Base-by-base conservation (phyloP, 1,139 yeast species). In the Debaryomyces coudertii region DNA sequence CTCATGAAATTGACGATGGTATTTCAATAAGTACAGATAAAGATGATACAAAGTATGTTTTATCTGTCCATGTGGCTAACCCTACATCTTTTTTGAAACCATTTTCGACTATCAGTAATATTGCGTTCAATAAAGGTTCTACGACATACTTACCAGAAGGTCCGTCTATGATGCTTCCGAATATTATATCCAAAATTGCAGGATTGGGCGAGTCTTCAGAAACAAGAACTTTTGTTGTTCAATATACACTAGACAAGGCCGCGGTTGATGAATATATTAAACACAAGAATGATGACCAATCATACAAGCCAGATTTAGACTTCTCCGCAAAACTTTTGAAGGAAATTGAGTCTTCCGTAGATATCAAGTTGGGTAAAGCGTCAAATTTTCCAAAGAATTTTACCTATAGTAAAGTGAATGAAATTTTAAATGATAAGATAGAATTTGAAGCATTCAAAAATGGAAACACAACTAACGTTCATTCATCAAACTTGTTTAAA, bases 1-100 rank as follows among this genome's bases (percentile, higher is more conserved):
- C 98, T 0, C 86, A 87, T 55, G 99, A 93, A 64, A 87, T 93
- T 50, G 99, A 93, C 63, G 99, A 93, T 64, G 99, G 98, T 39
- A 76, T 93, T 23, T 82, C 96, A 0, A 68, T 93, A 15, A 70
- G 71, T 33, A 61, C 61, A 24, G 33, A 36, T 18, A 49, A 67
- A 0, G 61, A 57, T 1, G 63, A 65, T 1, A 57, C 61, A 4
- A 40, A 40, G 15, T 78, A 71, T 55, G 67, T 69, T 2, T 58
- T 92, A 5, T 79, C 85, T 28, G 75, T 90, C 6, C 97, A 88
- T 64, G 82, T 93, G 49, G 98, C 99, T 1, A 93, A 92, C 61
- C 98, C 98, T 0, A 76, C 90, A 0, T 83, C 95, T 0, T 82
- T 72, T 56, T 64, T 83, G 20, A 63, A 65, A 14, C 79, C 82